A percentile compares a stretch with the other conserved stretches of the same genome.
Evolutionary conservation across 73 alveolate species (phyloP).

Genomic region (Paraurostyla sp.): DNA sequence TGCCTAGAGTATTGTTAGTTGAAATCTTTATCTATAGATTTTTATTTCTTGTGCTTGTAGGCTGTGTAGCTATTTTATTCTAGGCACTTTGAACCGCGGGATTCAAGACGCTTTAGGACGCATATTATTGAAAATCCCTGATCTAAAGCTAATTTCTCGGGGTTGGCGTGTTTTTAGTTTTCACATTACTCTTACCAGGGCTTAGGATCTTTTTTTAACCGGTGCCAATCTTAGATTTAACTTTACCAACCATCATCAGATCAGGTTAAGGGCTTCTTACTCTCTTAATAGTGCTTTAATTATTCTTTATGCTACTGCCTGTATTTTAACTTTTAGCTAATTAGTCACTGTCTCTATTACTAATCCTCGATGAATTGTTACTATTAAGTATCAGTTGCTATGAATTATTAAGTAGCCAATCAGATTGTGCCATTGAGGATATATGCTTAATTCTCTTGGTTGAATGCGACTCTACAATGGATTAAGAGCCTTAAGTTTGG

Average conservation of each 20-base stretch:
- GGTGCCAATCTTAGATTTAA: background rate
- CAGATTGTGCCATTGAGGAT: background rate
- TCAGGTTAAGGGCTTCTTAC: constrained; percentile 46
- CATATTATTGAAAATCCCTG: background rate
- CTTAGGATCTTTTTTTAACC: background rate
- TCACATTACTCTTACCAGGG: background rate
- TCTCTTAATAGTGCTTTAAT: constrained; percentile 4
- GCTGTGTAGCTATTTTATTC: background rate
- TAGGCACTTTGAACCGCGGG: background rate
- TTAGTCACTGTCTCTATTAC: constrained; percentile 38
- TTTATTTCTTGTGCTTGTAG: background rate
- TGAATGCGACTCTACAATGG: background rate
- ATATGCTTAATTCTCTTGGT: constrained; percentile 9
- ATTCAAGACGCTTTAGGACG: background rate
- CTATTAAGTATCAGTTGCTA: background rate
- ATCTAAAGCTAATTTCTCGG: background rate
- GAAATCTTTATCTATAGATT: background rate
- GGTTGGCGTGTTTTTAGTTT: constrained; percentile 10
- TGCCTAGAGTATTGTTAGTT: background rate
- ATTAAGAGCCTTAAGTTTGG: background rate
- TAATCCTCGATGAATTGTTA: constrained; percentile 28
- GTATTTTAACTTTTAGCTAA: no score
- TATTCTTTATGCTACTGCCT: background rate
- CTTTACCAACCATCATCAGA: background rate
- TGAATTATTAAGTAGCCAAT: background rate